Evolutionary conservation across 2,329 filamentous ascomycete genomes (phyloP).

Genomic region (Ceratocystis eucalypticola): DNA sequence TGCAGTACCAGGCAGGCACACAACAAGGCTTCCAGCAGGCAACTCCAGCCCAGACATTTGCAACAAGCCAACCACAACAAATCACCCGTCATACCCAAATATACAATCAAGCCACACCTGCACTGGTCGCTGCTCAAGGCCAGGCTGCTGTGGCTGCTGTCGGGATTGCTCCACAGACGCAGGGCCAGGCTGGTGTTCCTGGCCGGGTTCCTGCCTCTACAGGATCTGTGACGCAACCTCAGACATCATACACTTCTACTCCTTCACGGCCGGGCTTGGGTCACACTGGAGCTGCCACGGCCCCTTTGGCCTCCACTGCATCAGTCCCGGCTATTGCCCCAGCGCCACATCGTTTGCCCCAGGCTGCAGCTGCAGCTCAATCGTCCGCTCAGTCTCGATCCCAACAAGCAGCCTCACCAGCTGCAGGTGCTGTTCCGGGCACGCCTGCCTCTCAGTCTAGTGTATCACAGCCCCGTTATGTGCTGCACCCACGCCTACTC

Average conservation of each 20-base stretch:
- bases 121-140: constrained; percentile 15
- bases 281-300: background rate
- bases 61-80: background rate
- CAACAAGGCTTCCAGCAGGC: constrained; percentile 12
- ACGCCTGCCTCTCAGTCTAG: constrained; percentile 13
- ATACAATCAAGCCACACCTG: constrained; percentile 14
- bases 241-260: constrained; percentile 9
- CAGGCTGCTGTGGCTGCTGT: constrained; percentile 10
- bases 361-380: background rate
- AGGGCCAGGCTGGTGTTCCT: constrained; percentile 12
- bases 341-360: background rate
- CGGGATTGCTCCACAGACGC: constrained; percentile 12
- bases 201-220: constrained; percentile 4
- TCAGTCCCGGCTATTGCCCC: background rate
- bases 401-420: constrained; percentile 15
- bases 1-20: constrained; percentile 14
- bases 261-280: constrained; percentile 3
- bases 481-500: constrained; percentile 34
- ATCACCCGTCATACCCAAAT: constrained; percentile 7
- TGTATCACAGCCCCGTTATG: constrained; percentile 23
- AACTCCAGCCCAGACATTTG: background rate
- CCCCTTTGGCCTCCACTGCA: background rate
- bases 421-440: constrained; percentile 7
- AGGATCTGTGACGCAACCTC: background rate
- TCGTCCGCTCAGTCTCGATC: background rate